Conservation (phyloP, 2,329 filamentous ascomycete species). For the Calonectria pteridis region DNA sequence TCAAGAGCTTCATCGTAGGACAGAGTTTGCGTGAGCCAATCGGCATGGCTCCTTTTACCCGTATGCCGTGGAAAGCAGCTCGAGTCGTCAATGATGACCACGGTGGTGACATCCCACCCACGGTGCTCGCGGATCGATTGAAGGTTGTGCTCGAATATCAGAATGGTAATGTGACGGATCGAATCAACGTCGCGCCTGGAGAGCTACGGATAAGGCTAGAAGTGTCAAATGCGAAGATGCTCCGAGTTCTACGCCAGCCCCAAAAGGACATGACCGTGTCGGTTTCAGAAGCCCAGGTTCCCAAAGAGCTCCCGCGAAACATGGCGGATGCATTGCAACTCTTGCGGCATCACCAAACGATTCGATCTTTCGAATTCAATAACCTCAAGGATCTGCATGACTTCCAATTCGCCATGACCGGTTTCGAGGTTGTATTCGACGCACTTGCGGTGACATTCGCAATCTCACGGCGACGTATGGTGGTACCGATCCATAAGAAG, state of each 20-base stretch:
- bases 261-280: slow-evolving; percentile 84
- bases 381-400: slow-evolving; percentile 77
- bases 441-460: slow-evolving; percentile 79
- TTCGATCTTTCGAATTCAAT: slow-evolving; percentile 79
- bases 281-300: slow-evolving; percentile 75
- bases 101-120: slow-evolving; percentile 69
- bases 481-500: slow-evolving; percentile 94
- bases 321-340: slow-evolving; percentile 74
- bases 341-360: slow-evolving; percentile 69
- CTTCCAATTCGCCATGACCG: slow-evolving; percentile 84
- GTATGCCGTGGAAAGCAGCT: slow-evolving; percentile 74
- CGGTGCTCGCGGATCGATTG: slow-evolving; percentile 81
- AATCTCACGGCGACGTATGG: slow-evolving; percentile 87
- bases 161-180: slow-evolving; percentile 83
- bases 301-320: slow-evolving; percentile 72
- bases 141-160: slow-evolving; percentile 82
- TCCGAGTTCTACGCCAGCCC: slow-evolving; percentile 77
- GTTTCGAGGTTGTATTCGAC: slow-evolving; percentile 82
- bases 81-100: slow-evolving; percentile 80
- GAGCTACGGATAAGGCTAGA: slow-evolving; percentile 77
- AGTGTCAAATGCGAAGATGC: slow-evolving; percentile 69
- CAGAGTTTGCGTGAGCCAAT: slow-evolving; percentile 65
- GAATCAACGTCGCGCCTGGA: slow-evolving; percentile 84
- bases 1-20: slow-evolving; percentile 74
- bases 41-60: slow-evolving; percentile 62